These are phyloP conservation scores for Podospora pseudopauciseta DNA, from an alignment of 495 filamentous ascomycete species.

Conservation along the genomic window DNA sequence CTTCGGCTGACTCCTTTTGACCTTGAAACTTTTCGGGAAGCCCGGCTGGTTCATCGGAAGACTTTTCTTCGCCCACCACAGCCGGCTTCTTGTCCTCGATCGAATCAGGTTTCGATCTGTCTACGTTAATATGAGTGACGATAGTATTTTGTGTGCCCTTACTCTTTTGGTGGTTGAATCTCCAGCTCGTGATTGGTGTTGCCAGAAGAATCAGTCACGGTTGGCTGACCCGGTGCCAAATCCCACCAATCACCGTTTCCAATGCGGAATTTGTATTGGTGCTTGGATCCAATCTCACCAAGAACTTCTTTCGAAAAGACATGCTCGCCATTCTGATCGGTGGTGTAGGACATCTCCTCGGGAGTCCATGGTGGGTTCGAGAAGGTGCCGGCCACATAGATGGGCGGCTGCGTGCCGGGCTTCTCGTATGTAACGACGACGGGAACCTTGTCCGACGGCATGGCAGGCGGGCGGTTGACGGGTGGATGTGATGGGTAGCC, in stretches of 20 bases:
- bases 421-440: conserved; percentile 58
- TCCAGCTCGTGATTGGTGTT: conserved; percentile 58
- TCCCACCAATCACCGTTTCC: conserved; percentile 64
- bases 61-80: not conserved
- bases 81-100: not conserved
- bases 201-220: conserved; percentile 52
- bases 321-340: conserved; percentile 41
- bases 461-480: conserved; percentile 25
- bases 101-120: not conserved
- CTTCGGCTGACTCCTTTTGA: not conserved
- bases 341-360: conserved; percentile 53
- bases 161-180: conserved; percentile 28
- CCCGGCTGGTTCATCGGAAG: not conserved
- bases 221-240: conserved; percentile 52
- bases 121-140: not conserved
- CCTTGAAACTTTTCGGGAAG: not conserved
- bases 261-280: conserved; percentile 69
- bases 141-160: not conserved
- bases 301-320: conserved; percentile 46
- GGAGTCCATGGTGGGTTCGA: conserved; percentile 61
- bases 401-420: conserved; percentile 53
- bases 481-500: conserved; percentile 32
- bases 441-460: conserved; percentile 38
- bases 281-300: conserved; percentile 44
- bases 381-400: conserved; percentile 65